These are phyloP conservation scores for Canna indica DNA, from an alignment of 176 grass and related monocot species.

Conservation along the genomic window DNA sequence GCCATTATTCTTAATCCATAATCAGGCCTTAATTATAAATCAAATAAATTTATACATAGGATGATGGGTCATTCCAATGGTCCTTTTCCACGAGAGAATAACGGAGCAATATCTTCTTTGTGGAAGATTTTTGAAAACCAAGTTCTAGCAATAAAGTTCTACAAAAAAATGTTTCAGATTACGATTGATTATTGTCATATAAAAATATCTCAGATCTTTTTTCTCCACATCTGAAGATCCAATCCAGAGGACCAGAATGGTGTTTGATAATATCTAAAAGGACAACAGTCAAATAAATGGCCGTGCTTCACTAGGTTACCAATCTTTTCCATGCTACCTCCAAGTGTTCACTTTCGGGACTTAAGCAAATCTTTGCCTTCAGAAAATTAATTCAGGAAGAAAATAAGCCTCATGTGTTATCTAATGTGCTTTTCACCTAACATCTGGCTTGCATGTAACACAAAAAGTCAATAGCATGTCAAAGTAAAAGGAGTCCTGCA, in stretches of 20 bases:
- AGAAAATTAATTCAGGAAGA: constrained; percentile 3
- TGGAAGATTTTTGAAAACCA: background rate
- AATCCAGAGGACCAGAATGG: too few relatives aligned
- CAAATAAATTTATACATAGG: too few relatives aligned
- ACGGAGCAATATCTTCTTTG: too few relatives aligned
- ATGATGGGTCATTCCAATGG: too few relatives aligned
- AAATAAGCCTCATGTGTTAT: constrained; percentile 15
- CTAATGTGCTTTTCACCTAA: constrained; percentile 16
- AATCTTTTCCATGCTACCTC: constrained; percentile 18
- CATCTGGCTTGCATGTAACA: background rate
- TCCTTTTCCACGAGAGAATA: too few relatives aligned
- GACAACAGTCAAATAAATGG: constrained; percentile 19
- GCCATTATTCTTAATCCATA: too few relatives aligned
- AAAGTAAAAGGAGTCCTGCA: background rate
- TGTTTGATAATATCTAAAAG: too few relatives aligned
- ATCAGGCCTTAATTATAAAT: too few relatives aligned
- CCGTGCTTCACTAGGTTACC: constrained; percentile 24
- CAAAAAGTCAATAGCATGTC: background rate
- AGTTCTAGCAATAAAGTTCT: background rate
- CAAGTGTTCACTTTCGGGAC: constrained; percentile 21
- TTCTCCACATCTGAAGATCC: too few relatives aligned
- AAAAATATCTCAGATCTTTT: background rate
- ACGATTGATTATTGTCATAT: background rate
- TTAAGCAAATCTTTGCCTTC: constrained; percentile 17
- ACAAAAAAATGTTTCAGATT: background rate